phyloP scores from a whole-genome alignment of 345 rosid species.

The Leavenworthia alabamica region DNA sequence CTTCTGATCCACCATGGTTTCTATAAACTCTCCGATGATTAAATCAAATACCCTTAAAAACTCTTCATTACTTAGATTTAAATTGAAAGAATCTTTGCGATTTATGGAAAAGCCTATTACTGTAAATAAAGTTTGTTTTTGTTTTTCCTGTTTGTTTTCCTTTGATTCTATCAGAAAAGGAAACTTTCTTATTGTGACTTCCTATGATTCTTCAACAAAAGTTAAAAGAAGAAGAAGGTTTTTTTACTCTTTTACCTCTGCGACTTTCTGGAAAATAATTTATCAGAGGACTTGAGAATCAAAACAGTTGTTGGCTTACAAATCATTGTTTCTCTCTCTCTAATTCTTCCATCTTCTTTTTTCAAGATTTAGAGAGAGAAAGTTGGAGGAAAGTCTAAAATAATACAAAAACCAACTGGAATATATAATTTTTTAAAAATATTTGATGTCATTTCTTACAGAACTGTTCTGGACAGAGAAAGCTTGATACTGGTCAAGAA shows the following conservation, averaged over 20 bases:
- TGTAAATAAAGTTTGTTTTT: background rate
- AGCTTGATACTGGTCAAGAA: constrained; percentile 30
- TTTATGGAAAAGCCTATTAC: background rate
- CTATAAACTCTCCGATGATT: constrained; percentile 22
- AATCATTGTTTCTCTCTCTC: constrained; percentile 26
- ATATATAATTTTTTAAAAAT: constrained; percentile 19
- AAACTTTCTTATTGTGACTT: constrained; percentile 1
- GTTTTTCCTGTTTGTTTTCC: background rate
- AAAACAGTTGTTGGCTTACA: constrained; percentile 25
- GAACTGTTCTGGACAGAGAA: constrained; percentile 14
- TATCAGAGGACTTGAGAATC: constrained; percentile 6
- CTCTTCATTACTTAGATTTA: constrained; percentile 7
- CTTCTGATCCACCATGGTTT: constrained; percentile 61
- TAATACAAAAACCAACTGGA: constrained; percentile 5
- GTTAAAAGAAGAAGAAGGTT: background rate
- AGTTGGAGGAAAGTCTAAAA: background rate
- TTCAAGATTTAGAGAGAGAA: constrained; percentile 30
- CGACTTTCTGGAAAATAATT: constrained; percentile 17
- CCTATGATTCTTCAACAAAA: constrained; percentile 2
- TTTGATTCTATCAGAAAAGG: constrained; percentile 3
- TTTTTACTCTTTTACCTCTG: constrained; percentile 25
- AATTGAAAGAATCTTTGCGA: constrained; percentile 4
- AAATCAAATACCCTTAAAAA: constrained; percentile 13
- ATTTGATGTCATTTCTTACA: background rate
- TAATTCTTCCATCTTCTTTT: constrained; percentile 31